These are phyloP conservation scores for Cryptosporidium sp. DNA, from an alignment of 169 alveolate genomes.

Conservation along the genomic window DNA sequence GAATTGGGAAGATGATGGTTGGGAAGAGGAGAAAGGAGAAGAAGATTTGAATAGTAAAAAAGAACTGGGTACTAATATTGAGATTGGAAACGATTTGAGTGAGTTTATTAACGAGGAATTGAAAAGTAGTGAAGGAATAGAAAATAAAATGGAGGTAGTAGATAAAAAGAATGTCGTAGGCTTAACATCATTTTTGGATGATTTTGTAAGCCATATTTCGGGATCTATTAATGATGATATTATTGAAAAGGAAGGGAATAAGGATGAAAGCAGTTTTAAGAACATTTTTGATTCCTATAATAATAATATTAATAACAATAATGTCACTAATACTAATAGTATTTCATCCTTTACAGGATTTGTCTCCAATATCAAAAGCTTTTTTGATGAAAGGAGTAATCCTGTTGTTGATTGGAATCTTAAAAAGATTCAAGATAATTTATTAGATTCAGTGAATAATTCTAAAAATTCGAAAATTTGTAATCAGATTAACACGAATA, in stretches of 20 bases:
- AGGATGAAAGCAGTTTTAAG: conserved; percentile 42
- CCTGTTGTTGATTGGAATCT: conserved; percentile 50
- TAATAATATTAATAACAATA: conserved; percentile 6
- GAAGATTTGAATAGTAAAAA: not conserved
- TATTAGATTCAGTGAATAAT: conserved; percentile 5
- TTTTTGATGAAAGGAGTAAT: conserved; percentile 67
- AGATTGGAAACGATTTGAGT: not conserved
- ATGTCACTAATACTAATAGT: not conserved
- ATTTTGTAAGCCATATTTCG: conserved; percentile 61
- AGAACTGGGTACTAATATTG: not conserved
- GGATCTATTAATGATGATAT: conserved; percentile 23
- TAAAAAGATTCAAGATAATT: conserved; percentile 44
- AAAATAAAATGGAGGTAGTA: not conserved
- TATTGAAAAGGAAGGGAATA: conserved; percentile 60
- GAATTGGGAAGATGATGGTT: conserved; percentile 7
- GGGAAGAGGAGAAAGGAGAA: not conserved
- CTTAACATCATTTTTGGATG: conserved; percentile 27
- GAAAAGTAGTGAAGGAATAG: not conserved
- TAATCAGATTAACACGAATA: not conserved
- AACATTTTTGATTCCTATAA: conserved; percentile 57
- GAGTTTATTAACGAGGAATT: not conserved
- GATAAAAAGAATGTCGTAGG: not conserved
- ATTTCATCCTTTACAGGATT: conserved; percentile 75
- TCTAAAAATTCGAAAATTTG: conserved; percentile 36
- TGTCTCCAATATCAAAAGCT: conserved; percentile 74